Percentiles rank a stretch among this genome's conserved stretches.
Conservation (phyloP, 768 basidiomycete genomes). For the Podaxis sp. region DNA sequence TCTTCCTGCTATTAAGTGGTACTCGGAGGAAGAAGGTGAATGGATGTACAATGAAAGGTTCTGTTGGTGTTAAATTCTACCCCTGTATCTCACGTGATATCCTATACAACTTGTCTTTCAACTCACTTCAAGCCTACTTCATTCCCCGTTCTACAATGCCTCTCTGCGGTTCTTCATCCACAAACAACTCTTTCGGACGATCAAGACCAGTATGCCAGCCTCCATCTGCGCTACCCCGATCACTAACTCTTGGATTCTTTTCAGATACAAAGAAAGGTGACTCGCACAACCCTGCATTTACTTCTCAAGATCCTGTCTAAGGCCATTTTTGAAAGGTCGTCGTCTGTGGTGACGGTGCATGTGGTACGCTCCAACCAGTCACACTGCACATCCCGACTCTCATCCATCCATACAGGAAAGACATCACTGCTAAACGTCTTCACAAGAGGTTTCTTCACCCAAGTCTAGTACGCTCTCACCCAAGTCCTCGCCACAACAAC, state of each 20-base stretch:
- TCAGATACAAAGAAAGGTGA: constrained; percentile 49
- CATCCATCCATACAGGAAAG: constrained; percentile 51
- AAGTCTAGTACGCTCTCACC: constrained; percentile 73
- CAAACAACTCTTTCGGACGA: constrained; percentile 54
- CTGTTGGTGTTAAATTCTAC: constrained; percentile 23
- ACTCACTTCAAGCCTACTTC: not conserved
- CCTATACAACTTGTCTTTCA: not conserved
- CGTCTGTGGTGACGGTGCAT: constrained; percentile 96
- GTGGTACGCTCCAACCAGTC: constrained; percentile 51
- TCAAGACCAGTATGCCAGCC: constrained; percentile 44
- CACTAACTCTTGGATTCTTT: constrained; percentile 9
- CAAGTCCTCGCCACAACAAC: constrained; percentile 1
- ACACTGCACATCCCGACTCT: constrained; percentile 19
- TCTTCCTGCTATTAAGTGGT: constrained; percentile 42
- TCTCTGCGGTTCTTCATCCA: constrained; percentile 54
- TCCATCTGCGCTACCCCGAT: constrained; percentile 1
- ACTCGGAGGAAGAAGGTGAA: constrained; percentile 25
- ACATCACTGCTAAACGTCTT: constrained; percentile 87
- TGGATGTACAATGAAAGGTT: constrained; percentile 28
- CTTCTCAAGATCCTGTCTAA: constrained; percentile 8
- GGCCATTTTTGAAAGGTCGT: constrained; percentile 46
- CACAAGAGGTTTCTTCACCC: constrained; percentile 89
- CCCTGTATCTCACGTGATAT: constrained; percentile 5
- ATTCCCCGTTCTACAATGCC: constrained; percentile 37
- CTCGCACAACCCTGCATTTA: constrained; percentile 3